These are phyloP conservation scores for Echinosophora koreensis DNA, from an alignment of 306 rosid species.

Conservation along the genomic window DNA sequence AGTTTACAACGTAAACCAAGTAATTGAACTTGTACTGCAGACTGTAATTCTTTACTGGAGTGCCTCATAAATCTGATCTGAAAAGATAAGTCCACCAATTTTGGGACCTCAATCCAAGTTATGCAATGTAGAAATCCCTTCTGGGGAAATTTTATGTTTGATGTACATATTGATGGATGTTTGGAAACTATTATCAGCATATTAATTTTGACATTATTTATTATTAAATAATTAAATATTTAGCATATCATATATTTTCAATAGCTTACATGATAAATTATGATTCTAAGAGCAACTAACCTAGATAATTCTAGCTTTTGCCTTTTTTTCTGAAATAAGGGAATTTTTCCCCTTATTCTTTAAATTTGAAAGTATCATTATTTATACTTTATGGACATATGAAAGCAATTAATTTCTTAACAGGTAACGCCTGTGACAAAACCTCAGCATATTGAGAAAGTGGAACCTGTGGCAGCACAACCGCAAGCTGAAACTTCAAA, in stretches of 20 bases:
- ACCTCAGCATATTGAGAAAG: slow-evolving; percentile 70
- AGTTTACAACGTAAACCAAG: background rate
- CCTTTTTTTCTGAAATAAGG: background rate
- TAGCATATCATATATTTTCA: slow-evolving; percentile 1
- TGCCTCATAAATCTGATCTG: background rate
- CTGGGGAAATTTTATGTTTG: slow-evolving; percentile 14
- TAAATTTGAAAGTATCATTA: slow-evolving; percentile 22
- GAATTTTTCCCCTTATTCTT: background rate
- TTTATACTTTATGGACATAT: background rate
- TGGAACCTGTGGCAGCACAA: slow-evolving; percentile 56
- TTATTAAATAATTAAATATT: background rate
- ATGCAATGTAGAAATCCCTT: background rate
- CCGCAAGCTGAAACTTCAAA: slow-evolving; percentile 68
- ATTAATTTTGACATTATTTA: background rate
- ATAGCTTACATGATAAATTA: slow-evolving; percentile 27
- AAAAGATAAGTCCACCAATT: background rate
- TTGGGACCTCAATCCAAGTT: background rate
- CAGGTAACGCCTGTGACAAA: slow-evolving; percentile 69
- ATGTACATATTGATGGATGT: background rate
- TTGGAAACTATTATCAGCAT: slow-evolving; percentile 8
- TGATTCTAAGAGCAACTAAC: background rate
- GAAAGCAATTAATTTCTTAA: slow-evolving; percentile 41
- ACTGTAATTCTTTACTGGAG: slow-evolving; percentile 3
- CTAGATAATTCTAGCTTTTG: background rate
- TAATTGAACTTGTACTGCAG: background rate